Conservation (phyloP, 2,329 filamentous ascomycete species). For the Leptosphaerulina australis region DNA sequence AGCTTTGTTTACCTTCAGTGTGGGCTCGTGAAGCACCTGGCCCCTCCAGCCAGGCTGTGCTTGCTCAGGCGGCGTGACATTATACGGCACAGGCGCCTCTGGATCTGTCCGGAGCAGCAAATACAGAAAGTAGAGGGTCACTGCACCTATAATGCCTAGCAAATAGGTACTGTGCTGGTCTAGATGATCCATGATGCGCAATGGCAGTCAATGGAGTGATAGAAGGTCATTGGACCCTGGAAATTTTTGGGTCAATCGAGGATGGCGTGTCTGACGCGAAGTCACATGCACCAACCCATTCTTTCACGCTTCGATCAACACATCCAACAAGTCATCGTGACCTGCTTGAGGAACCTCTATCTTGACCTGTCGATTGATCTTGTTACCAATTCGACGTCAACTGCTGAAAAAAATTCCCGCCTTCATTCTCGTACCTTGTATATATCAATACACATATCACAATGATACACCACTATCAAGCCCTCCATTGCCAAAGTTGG, state of each 20-base stretch:
- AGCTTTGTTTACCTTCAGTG: constrained; percentile 61
- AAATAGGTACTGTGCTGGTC: constrained; percentile 33
- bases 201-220: constrained; percentile 6
- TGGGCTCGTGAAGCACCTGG: constrained; percentile 63
- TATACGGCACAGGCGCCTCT: constrained; percentile 62
- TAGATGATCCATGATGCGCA: constrained; percentile 36
- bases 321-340: neutral
- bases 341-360: constrained; percentile 11
- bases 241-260: constrained; percentile 1
- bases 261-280: constrained; percentile 22
- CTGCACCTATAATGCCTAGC: constrained; percentile 28
- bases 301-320: neutral
- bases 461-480: no score
- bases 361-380: neutral
- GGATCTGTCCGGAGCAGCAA: constrained; percentile 35
- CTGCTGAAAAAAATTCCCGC: neutral
- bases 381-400: constrained; percentile 2
- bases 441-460: no score
- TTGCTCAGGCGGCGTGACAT: constrained; percentile 66
- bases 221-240: constrained; percentile 17
- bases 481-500: no score
- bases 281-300: constrained; percentile 21
- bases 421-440: neutral
- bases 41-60: constrained; percentile 61
- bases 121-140: constrained; percentile 33